These are phyloP conservation scores for Verruconis gallopava DNA, from an alignment of 2,329 filamentous ascomycete genomes.

Conservation along the genomic window DNA sequence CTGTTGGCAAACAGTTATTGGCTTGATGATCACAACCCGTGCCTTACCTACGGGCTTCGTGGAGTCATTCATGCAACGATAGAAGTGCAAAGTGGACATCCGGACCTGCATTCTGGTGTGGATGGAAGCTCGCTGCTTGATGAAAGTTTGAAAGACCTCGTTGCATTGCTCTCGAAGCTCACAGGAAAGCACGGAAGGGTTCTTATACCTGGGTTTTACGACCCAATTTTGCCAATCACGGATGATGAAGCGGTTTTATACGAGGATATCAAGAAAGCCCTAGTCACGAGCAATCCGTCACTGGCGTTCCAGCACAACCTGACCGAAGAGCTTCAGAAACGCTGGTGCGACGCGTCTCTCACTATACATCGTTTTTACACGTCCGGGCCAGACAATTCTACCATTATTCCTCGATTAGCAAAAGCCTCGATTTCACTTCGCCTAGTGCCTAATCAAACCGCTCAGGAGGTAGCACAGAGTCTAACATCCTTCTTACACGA, in stretches of 20 bases:
- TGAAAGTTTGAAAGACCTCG: conserved; percentile 84
- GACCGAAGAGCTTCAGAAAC: conserved; percentile 74
- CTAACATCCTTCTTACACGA: conserved; percentile 55
- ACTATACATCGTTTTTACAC: conserved; percentile 91
- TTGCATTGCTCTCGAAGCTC: conserved; percentile 66
- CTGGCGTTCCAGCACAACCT: conserved; percentile 54
- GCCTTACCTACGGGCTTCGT: conserved; percentile 83
- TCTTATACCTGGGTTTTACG: conserved; percentile 79
- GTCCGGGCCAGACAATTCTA: conserved; percentile 76
- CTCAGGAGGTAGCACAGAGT: conserved; percentile 57
- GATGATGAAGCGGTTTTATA: conserved; percentile 68
- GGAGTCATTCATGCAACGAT: conserved; percentile 90
- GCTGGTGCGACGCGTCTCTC: conserved; percentile 89
- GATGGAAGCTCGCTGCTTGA: conserved; percentile 84
- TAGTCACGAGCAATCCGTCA: conserved; percentile 58
- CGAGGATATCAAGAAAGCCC: conserved; percentile 65
- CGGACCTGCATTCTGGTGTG: conserved; percentile 92
- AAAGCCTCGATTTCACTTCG: conserved; percentile 82
- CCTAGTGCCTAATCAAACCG: conserved; percentile 84
- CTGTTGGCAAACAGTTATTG: conserved; percentile 96
- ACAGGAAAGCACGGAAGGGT: conserved; percentile 72
- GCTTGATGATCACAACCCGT: conserved; percentile 91
- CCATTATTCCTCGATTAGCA: conserved; percentile 80
- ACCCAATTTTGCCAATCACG: conserved; percentile 64
- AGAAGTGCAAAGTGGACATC: conserved; percentile 71